Evolutionary conservation across 805 yeast genomes (phyloP).

Genomic region (Komagataella populi): DNA sequence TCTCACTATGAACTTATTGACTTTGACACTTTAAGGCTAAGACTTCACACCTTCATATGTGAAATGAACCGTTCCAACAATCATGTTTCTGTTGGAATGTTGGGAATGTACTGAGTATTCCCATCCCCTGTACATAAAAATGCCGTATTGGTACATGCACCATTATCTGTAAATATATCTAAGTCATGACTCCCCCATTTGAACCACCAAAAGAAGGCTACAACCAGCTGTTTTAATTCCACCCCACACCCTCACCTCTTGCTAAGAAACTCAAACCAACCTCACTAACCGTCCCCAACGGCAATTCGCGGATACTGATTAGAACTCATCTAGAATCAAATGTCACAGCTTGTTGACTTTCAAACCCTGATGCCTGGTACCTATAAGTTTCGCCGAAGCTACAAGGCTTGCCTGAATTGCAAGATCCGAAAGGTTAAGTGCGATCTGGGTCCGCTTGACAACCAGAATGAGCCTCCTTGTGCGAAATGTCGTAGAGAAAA

Average conservation of each 20-base stretch:
- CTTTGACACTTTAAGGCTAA: not conserved
- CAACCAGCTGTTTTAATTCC: no score
- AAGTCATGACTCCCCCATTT: not conserved
- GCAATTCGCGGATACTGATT: not conserved
- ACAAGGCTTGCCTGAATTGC: slow-evolving; percentile 78
- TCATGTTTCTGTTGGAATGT: not conserved
- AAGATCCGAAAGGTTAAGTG: slow-evolving; percentile 76
- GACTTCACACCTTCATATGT: not conserved
- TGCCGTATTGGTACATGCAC: not conserved
- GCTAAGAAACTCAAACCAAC: not conserved
- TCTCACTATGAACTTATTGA: not conserved
- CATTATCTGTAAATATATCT: not conserved
- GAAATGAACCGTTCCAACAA: not conserved
- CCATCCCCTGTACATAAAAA: not conserved
- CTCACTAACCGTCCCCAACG: not conserved
- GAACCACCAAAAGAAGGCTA: not conserved
- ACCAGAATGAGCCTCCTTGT: slow-evolving; percentile 74
- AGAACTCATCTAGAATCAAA: not conserved
- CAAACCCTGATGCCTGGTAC: not conserved
- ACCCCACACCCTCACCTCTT: not conserved
- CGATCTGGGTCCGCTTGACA: slow-evolving; percentile 65
- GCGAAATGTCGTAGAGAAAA: slow-evolving; percentile 75
- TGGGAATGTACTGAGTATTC: not conserved
- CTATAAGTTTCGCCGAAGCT: slow-evolving; percentile 27
- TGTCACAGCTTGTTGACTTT: not conserved